A percentile compares a stretch with the other conserved stretches of the same genome.
phyloP scores from a whole-genome alignment of 176 grass and related monocot species.

The Juncus effusus region DNA sequence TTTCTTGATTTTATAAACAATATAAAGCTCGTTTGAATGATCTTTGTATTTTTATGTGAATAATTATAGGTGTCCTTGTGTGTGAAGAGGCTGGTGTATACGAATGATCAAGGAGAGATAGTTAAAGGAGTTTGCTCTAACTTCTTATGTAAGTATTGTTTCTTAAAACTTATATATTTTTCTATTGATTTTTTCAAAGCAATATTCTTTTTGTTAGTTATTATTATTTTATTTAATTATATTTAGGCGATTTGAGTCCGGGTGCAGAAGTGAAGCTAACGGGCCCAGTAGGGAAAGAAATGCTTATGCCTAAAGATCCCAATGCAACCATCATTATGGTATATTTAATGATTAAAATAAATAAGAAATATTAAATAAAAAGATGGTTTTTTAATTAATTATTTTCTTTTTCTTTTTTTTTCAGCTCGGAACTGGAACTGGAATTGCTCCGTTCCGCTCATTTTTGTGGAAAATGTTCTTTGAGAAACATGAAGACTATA shows the following conservation, averaged over 20 bases:
- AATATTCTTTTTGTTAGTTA: background rate
- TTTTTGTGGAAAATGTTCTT: constrained; percentile 99
- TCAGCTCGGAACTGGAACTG: constrained; percentile 89
- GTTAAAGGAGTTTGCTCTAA: constrained; percentile 97
- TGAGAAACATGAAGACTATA: constrained; percentile 77
- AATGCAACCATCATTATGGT: constrained; percentile 82
- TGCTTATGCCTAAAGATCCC: constrained; percentile 97
- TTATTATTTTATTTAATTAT: constrained; percentile 7
- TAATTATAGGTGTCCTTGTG: constrained; percentile 67
- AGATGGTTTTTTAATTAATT: too few relatives aligned
- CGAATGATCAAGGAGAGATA: constrained; percentile 75
- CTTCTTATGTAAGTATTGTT: constrained; percentile 58
- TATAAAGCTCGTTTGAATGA: too few relatives aligned
- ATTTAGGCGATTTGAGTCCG: constrained; percentile 70
- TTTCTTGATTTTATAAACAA: too few relatives aligned
- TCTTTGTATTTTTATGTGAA: background rate
- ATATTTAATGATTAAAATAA: background rate
- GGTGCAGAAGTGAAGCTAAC: constrained; percentile 69
- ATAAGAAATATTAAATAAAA: background rate
- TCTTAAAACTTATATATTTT: background rate
- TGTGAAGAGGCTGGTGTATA: constrained; percentile 96
- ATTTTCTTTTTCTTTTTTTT: constrained; percentile 2
- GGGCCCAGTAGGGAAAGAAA: constrained; percentile 93
- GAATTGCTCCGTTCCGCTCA: constrained; percentile 80
- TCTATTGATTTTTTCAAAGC: background rate